These are phyloP conservation scores for Nicotiana noctiflora DNA, from an alignment of 257 asterid species.

Conservation along the genomic window DNA sequence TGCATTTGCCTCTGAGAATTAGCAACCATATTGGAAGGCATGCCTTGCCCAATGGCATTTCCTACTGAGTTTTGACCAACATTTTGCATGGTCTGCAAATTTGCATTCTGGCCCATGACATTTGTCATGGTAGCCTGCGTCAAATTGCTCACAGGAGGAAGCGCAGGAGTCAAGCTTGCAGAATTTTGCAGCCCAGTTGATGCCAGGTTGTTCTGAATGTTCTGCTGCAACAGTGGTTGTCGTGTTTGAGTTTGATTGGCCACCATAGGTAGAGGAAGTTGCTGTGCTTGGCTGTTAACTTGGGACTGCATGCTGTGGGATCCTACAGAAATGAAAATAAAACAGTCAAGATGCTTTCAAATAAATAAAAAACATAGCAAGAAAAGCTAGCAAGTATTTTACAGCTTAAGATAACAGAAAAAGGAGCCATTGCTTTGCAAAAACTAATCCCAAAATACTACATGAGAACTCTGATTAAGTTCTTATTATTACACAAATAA, in stretches of 20 bases:
- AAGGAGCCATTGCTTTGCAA: not conserved
- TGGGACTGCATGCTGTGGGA: constrained; percentile 73
- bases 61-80: constrained; percentile 51
- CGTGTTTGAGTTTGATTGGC: constrained; percentile 70
- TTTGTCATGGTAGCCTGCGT: constrained; percentile 57
- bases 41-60: constrained; percentile 69
- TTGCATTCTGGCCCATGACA: constrained; percentile 64
- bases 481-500: not conserved
- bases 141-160: constrained; percentile 53
- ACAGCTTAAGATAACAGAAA: not conserved
- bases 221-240: constrained; percentile 69
- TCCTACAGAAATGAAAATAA: constrained; percentile 32
- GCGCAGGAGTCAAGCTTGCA: constrained; percentile 53
- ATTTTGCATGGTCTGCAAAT: constrained; percentile 61
- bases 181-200: constrained; percentile 64
- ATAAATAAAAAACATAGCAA: not conserved
- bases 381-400: not conserved
- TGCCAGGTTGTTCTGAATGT: constrained; percentile 53
- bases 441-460: not conserved
- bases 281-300: constrained; percentile 71
- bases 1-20: constrained; percentile 74
- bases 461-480: not conserved
- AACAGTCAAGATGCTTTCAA: not conserved
- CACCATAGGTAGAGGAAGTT: constrained; percentile 46
- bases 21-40: constrained; percentile 60